phyloP scores from a whole-genome alignment of 2,329 filamentous ascomycete species.

The Plenodomus tracheiphilus region DNA sequence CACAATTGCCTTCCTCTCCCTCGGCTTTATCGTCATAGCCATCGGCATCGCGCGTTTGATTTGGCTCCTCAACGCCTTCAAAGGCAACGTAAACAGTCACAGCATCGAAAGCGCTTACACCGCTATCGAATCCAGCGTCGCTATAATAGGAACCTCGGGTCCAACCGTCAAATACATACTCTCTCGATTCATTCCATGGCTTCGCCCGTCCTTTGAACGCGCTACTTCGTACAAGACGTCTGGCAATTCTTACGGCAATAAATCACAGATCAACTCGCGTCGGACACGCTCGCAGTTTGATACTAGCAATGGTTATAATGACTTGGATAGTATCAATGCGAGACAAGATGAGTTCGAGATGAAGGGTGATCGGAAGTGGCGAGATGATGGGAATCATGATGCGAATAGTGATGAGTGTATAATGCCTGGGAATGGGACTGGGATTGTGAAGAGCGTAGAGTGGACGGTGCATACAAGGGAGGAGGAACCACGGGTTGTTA shows the following conservation, averaged over 20 bases:
- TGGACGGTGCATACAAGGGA: conserved; percentile 16
- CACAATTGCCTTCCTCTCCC: conserved; percentile 21
- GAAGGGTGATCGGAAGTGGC: conserved; percentile 21
- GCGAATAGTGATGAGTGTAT: conserved; percentile 23
- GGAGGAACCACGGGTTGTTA: conserved; percentile 1
- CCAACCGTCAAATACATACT: conserved; percentile 22
- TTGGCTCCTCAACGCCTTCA: conserved; percentile 21
- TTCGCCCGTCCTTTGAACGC: conserved; percentile 12
- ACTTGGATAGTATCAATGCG: conserved; percentile 12
- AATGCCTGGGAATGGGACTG: conserved; percentile 9
- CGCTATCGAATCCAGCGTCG: conserved; percentile 16
- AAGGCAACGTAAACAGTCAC: conserved; percentile 14
- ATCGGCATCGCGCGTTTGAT: conserved; percentile 21
- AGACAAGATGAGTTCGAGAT: conserved; percentile 18
- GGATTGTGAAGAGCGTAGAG: conserved; percentile 27
- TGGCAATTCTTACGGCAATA: conserved; percentile 8
- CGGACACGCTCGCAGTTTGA: conserved; percentile 3
- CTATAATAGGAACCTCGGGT: conserved; percentile 20
- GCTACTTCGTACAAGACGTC: conserved; percentile 9
- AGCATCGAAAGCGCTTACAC: conserved; percentile 20
- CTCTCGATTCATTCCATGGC: conserved; percentile 14
- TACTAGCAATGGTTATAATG: conserved; percentile 13
- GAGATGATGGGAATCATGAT: conserved; percentile 9
- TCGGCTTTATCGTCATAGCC: conserved; percentile 17
- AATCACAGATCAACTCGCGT: conserved; percentile 1